Conservation (phyloP, 345 rosid species). For the Eucalyptus pauciflora region DNA sequence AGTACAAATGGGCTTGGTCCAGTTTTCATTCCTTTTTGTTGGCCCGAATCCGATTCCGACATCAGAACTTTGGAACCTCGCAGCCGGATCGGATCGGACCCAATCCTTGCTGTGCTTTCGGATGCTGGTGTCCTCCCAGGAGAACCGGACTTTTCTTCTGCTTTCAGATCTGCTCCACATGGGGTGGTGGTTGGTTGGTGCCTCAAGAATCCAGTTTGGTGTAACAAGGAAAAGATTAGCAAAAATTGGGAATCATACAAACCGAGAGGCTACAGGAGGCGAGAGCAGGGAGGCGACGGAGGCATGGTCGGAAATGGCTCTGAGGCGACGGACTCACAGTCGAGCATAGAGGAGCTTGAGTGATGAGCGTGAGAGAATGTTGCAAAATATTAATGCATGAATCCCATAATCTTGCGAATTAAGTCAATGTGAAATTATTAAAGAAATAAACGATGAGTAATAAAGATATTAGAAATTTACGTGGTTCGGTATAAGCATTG, state of each 20-base stretch:
- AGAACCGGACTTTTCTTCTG: not conserved
- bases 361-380: not conserved
- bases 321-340: not conserved
- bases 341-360: not conserved
- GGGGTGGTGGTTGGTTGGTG: not conserved
- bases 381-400: no score
- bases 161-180: not conserved
- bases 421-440: no score
- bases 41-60: not conserved
- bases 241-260: not conserved
- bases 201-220: not conserved
- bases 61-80: not conserved
- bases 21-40: not conserved
- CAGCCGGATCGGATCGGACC: no score
- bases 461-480: rapidly evolving
- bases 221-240: not conserved
- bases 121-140: not conserved
- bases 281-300: not conserved
- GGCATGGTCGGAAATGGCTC: not conserved
- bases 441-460: no score
- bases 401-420: no score
- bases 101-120: not conserved
- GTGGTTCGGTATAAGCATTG: rapidly evolving
- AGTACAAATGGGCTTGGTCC: not conserved
- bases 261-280: not conserved